phyloP scores from a whole-genome alignment of 257 asterid species.

The Verbena officinalis region DNA sequence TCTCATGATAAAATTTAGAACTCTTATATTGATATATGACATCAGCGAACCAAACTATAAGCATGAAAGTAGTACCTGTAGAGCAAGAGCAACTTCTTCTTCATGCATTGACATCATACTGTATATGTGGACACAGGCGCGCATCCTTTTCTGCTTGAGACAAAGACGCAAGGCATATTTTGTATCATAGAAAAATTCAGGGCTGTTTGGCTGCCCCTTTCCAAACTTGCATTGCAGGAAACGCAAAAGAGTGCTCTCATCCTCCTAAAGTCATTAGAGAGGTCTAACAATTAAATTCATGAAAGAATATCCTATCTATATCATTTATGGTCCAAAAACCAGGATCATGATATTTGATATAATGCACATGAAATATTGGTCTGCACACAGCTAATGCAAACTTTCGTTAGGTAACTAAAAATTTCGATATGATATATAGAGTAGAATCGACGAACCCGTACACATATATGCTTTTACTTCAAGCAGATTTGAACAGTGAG shows the following conservation, averaged over 20 bases:
- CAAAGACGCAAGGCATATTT: slow-evolving; percentile 98
- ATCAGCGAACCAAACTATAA: slow-evolving; percentile 21
- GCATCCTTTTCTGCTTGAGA: slow-evolving; percentile 85
- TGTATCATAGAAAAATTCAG: slow-evolving; percentile 93
- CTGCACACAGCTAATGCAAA: slow-evolving; percentile 7
- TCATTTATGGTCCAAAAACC: neutral
- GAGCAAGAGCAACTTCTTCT: slow-evolving; percentile 98
- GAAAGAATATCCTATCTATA: slow-evolving; percentile 6
- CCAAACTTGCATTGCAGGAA: slow-evolving; percentile 95
- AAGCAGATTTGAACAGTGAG: slow-evolving; percentile 12
- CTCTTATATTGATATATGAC: neutral
- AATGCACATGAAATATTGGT: slow-evolving; percentile 2
- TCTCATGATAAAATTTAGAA: slow-evolving; percentile 7
- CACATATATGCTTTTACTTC: neutral
- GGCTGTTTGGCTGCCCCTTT: slow-evolving; percentile 74
- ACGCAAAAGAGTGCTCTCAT: slow-evolving; percentile 94
- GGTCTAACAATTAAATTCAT: slow-evolving; percentile 31
- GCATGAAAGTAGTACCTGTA: slow-evolving; percentile 58
- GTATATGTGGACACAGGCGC: slow-evolving; percentile 96
- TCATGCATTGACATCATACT: slow-evolving; percentile 99
- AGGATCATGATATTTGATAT: neutral
- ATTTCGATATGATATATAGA: neutral
- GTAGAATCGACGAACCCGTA: neutral
- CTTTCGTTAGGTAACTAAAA: too few species aligned
- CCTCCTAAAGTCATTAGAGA: slow-evolving; percentile 58